Percentiles rank a stretch among this genome's conserved stretches.
phyloP scores from a whole-genome alignment of 1,284 basidiomycete species.

The Xerocomus amazonicus region DNA sequence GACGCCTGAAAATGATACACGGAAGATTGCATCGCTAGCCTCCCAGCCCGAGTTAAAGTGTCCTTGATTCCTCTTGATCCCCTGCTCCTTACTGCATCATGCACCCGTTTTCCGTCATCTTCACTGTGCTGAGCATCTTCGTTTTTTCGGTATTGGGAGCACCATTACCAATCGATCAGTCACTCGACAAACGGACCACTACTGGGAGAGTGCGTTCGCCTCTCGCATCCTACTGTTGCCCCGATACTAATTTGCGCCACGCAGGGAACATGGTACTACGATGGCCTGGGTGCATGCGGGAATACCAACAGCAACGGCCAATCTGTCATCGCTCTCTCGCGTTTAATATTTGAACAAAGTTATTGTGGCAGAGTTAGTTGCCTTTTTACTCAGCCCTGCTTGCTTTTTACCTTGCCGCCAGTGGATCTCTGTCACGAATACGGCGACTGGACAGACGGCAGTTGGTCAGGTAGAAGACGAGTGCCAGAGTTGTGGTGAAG shows the following conservation, averaged over 20 bases:
- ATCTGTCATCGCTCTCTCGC: conserved; percentile 48
- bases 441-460: conserved; percentile 38
- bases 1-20: conserved; percentile 9
- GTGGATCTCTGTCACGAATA: conserved; percentile 50
- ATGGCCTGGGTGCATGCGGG: conserved; percentile 51
- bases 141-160: conserved; percentile 42
- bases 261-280: conserved; percentile 41
- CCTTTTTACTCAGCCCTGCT: background rate
- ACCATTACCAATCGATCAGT: conserved; percentile 39
- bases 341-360: conserved; percentile 39
- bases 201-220: conserved; percentile 43
- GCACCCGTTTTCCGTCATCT: conserved; percentile 39
- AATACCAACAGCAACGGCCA: conserved; percentile 36
- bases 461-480: conserved; percentile 45
- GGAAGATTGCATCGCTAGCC: background rate
- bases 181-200: conserved; percentile 49
- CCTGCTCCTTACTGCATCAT: conserved; percentile 26
- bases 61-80: background rate
- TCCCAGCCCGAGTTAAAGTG: conserved; percentile 2
- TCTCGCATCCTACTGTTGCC: background rate
- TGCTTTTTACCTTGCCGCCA: conserved; percentile 25
- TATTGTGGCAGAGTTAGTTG: conserved; percentile 47
- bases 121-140: conserved; percentile 44
- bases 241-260: conserved; percentile 8
- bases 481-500: conserved; percentile 42